phyloP scores from a whole-genome alignment of 1,284 basidiomycete genomes.

The Microbotryum violaceum region DNA sequence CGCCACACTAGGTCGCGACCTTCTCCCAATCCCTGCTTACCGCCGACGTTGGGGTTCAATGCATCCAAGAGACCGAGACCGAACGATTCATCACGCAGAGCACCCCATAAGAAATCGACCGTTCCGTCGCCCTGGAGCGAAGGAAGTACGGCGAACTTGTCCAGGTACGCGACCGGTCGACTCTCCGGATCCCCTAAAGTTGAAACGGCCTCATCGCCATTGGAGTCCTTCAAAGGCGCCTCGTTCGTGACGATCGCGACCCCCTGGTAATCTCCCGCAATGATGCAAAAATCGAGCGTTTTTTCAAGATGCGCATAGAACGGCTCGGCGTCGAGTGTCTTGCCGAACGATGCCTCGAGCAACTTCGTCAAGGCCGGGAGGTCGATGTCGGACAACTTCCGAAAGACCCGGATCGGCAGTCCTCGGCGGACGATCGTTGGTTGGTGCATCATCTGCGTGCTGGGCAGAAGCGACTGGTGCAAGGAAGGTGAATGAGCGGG shows the following conservation, averaged over 20 bases:
- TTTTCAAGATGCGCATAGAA: slow-evolving; percentile 73
- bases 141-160: slow-evolving; percentile 97
- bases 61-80: slow-evolving; percentile 89
- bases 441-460: slow-evolving; percentile 73
- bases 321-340: slow-evolving; percentile 60
- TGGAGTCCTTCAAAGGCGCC: slow-evolving; percentile 33
- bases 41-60: slow-evolving; percentile 84
- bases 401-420: slow-evolving; percentile 73
- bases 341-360: slow-evolving; percentile 78
- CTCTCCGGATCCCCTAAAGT: slow-evolving; percentile 35
- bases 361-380: slow-evolving; percentile 64
- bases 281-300: slow-evolving; percentile 82
- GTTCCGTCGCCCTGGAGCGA: slow-evolving; percentile 94
- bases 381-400: slow-evolving; percentile 59
- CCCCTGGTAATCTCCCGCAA: slow-evolving; percentile 93
- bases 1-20: slow-evolving; percentile 97
- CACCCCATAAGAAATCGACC: slow-evolving; percentile 98
- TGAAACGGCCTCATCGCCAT: slow-evolving; percentile 14
- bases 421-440: slow-evolving; percentile 89
- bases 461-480: slow-evolving; percentile 72
- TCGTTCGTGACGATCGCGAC: slow-evolving; percentile 93
- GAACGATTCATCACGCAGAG: slow-evolving; percentile 95
- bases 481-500: slow-evolving; percentile 92
- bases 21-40: slow-evolving; percentile 75
- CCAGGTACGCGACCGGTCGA: slow-evolving; percentile 72